A percentile compares a stretch with the other conserved stretches of the same genome.
phyloP scores from a whole-genome alignment of 352 stramenopile genomes.

The Paralagenidium karlingii region DNA sequence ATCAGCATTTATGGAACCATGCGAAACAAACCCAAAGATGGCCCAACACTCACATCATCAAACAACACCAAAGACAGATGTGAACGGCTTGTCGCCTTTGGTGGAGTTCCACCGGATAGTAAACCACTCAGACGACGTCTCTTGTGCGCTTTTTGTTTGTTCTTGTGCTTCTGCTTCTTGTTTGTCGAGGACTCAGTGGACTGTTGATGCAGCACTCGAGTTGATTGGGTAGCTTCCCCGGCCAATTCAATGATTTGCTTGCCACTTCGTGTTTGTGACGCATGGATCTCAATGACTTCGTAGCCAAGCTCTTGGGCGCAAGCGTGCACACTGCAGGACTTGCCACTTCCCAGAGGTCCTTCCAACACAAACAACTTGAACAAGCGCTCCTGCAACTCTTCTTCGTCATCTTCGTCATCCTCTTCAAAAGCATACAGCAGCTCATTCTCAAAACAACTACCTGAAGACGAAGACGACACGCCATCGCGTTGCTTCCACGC shows the following conservation, averaged over 20 bases:
- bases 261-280: constrained; percentile 52
- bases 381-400: constrained; percentile 42
- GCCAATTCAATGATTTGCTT: constrained; percentile 60
- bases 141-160: constrained; percentile 17
- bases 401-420: constrained; percentile 25
- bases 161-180: constrained; percentile 29
- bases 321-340: constrained; percentile 67
- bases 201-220: constrained; percentile 45
- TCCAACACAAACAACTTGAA: constrained; percentile 64
- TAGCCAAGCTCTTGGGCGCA: constrained; percentile 72
- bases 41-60: constrained; percentile 36
- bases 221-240: constrained; percentile 78
- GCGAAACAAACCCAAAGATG: not conserved
- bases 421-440: constrained; percentile 56
- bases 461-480: too few species aligned
- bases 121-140: too few species aligned
- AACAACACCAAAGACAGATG: constrained; percentile 74
- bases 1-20: not conserved
- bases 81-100: constrained; percentile 16
- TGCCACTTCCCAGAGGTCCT: constrained; percentile 52
- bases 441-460: constrained; percentile 44
- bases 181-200: constrained; percentile 6
- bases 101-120: constrained; percentile 11
- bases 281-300: constrained; percentile 80
- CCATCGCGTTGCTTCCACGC: constrained; percentile 59